Percentiles rank a stretch among this genome's conserved stretches.
phyloP scores from a whole-genome alignment of 2,329 filamentous ascomycete species.

The Cytospora mali region DNA sequence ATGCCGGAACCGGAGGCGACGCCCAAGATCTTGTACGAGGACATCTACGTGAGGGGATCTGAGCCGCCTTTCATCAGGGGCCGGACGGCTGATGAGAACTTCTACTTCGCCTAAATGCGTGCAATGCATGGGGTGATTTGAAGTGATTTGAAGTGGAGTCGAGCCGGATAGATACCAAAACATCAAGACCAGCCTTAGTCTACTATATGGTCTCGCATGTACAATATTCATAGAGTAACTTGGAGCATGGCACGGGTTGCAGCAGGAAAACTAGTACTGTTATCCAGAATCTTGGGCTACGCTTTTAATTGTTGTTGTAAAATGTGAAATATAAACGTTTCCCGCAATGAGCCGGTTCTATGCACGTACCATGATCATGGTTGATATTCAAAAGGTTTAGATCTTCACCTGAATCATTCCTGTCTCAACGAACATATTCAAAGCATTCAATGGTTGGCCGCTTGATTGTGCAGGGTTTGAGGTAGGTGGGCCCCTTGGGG shows the following conservation, averaged over 20 bases:
- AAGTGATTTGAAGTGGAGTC: too few species aligned
- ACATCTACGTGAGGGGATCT: constrained; percentile 87
- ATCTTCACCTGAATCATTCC: too few species aligned
- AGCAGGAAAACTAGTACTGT: constrained; percentile 15
- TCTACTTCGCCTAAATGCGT: constrained; percentile 69
- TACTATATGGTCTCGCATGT: constrained; percentile 23
- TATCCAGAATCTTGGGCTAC: constrained; percentile 11
- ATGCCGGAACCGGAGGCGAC: constrained; percentile 81
- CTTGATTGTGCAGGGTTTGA: too few species aligned
- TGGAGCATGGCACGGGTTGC: constrained; percentile 17
- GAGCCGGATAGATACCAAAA: neutral
- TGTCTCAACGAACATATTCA: too few species aligned
- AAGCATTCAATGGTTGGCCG: too few species aligned
- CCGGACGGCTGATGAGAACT: constrained; percentile 88
- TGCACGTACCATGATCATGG: too few species aligned
- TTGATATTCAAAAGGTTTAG: too few species aligned
- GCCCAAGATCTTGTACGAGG: constrained; percentile 86
- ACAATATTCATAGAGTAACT: constrained; percentile 26
- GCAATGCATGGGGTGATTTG: constrained; percentile 22
- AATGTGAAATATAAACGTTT: neutral
- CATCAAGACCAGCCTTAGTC: constrained; percentile 9
- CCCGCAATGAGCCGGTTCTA: neutral
- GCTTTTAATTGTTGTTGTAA: neutral
- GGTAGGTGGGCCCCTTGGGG: too few species aligned
- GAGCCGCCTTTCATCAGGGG: constrained; percentile 90